phyloP scores from a whole-genome alignment of 2,329 filamentous ascomycete species.

The Aspergillus brunneoviolaceus region DNA sequence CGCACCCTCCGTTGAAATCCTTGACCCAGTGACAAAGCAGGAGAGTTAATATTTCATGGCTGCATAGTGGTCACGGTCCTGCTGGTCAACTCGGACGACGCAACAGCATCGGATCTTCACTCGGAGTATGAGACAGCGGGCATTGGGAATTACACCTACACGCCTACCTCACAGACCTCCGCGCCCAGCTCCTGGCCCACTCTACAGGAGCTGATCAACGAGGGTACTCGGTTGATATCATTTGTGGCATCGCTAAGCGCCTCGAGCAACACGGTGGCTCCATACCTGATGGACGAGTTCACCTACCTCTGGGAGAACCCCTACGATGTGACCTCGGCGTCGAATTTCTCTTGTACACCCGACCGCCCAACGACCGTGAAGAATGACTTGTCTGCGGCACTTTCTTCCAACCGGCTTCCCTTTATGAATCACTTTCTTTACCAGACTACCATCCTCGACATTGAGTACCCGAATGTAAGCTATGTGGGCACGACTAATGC shows the following conservation, averaged over 20 bases:
- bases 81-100: slow-evolving; percentile 68
- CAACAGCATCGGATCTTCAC: slow-evolving; percentile 56
- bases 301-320: slow-evolving; percentile 67
- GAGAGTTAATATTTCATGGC: slow-evolving; percentile 1
- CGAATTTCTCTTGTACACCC: slow-evolving; percentile 70
- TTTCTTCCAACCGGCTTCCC: slow-evolving; percentile 62
- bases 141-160: slow-evolving; percentile 62
- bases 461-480: slow-evolving; percentile 62
- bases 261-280: slow-evolving; percentile 35
- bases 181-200: slow-evolving; percentile 64
- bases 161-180: slow-evolving; percentile 47
- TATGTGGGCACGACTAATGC: slow-evolving; percentile 66
- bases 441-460: slow-evolving; percentile 49
- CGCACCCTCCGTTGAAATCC: neutral
- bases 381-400: slow-evolving; percentile 50
- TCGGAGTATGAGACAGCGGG: slow-evolving; percentile 57
- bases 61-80: slow-evolving; percentile 66
- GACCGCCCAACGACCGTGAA: slow-evolving; percentile 60
- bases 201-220: slow-evolving; percentile 65
- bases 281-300: slow-evolving; percentile 47
- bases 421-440: slow-evolving; percentile 82
- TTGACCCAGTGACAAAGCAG: neutral
- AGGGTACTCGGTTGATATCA: slow-evolving; percentile 64
- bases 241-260: slow-evolving; percentile 60
- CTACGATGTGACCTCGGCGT: slow-evolving; percentile 62